Base-by-base conservation (phyloP, 805 yeast species). In the Wickerhamomyces bisporus region DNA sequence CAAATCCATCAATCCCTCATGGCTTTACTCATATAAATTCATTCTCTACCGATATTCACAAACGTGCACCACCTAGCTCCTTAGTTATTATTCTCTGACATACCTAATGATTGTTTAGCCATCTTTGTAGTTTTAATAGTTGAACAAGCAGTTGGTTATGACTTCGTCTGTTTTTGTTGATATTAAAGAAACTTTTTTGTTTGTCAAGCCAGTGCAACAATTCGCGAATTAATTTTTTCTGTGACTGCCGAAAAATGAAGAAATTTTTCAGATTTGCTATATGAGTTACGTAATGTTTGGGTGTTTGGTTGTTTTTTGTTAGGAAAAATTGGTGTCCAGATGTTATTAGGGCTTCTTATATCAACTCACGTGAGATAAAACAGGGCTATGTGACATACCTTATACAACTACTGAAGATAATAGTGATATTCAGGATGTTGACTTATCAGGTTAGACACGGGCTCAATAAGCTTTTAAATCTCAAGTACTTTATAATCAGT, bases 81-180 rank as follows among this genome's bases (percentile, higher is more conserved):
- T n/a, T n/a, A n/a, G n/a, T n/a, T n/a, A n/a, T n/a, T 9, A 23
- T 30, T 18, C 15, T 13, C 39, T 13, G 31, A 66, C 71, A 62
- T 66, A 66, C 71, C 71, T 61, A 66, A 62, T 55, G 72, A 67
- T 66, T 67, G 72, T 59, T 66, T 67, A 65, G 72, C 72, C 72
- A 67, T 67, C 59, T 49, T 58, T 16, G 17, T 29, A 29, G 15
- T 29, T n/a, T 29, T 21, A 21, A 29, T 29, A 29, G 18, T 29
- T 29, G 31, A 17, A 29, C 31, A n/a, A 29, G 21, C 31, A 29
- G 13, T 17, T 16, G 17, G 11, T 9, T 17, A 10, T 17, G 11
- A 10, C n/a, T 17, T 11, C 7, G 46, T 39, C 44, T 44, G 41
- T 42, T 43, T 32, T 48, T 42, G 44, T 40, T 36, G 43, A 32